Conservation (phyloP, 108 stramenopile genomes). For the Stephanodiscus minutulus region DNA sequence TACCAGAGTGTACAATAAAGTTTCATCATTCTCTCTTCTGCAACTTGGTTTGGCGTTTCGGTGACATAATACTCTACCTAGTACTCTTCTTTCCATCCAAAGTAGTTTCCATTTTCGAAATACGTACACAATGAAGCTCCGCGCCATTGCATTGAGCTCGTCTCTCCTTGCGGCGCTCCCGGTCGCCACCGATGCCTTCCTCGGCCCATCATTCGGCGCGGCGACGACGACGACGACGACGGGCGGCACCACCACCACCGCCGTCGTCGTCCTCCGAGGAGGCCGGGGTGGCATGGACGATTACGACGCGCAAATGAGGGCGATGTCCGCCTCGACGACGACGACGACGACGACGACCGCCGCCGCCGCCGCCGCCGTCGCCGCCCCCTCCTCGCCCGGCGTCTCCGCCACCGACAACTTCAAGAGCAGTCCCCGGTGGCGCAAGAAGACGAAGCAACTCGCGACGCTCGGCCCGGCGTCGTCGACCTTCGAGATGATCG, state of each 20-base stretch:
- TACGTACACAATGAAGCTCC: not conserved
- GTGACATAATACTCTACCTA: no score
- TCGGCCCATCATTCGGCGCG: not conserved
- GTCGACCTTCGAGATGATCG: slow-evolving; percentile 86
- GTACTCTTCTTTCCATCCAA: no score
- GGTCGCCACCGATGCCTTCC: no score
- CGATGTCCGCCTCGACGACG: not conserved
- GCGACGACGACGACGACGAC: not conserved
- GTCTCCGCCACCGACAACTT: slow-evolving; percentile 24
- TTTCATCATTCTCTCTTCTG: no score
- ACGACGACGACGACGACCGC: not conserved
- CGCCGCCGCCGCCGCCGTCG: not conserved
- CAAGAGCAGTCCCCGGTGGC: slow-evolving; percentile 65
- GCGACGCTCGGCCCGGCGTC: slow-evolving; percentile 94
- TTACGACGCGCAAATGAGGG: slow-evolving; percentile 30
- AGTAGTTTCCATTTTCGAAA: no score
- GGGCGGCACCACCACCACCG: not conserved
- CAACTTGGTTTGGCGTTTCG: no score
- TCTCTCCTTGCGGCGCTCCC: no score
- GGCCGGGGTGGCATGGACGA: slow-evolving; percentile 17
- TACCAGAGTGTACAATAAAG: no score
- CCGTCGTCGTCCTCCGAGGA: not conserved
- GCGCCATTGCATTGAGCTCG: no score
- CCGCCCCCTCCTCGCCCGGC: slow-evolving; percentile 3
- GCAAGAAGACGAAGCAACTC: slow-evolving; percentile 90